These are phyloP conservation scores for Axilococcus clingmanii DNA, from an alignment of 139 green algal genomes.

Conservation along the genomic window DNA sequence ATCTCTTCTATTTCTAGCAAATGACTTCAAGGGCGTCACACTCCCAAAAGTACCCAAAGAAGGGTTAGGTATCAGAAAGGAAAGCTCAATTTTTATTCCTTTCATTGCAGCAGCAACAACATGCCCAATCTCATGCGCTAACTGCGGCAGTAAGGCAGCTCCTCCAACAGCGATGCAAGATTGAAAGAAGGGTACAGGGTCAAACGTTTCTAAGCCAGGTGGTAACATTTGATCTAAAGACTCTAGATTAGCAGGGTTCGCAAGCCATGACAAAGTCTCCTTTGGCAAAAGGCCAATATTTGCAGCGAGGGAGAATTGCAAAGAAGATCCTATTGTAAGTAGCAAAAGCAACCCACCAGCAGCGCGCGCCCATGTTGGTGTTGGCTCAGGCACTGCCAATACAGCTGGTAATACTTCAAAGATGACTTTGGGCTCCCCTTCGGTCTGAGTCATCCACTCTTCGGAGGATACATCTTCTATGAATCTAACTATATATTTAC, in stretches of 20 bases:
- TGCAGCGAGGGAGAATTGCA: constrained; percentile 64
- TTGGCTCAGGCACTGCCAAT: constrained; percentile 36
- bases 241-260: constrained; percentile 51
- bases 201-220: constrained; percentile 55
- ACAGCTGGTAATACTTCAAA: constrained; percentile 66
- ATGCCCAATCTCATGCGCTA: constrained; percentile 78
- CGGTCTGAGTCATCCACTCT: constrained; percentile 7
- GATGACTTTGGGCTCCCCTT: constrained; percentile 34
- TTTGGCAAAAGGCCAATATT: constrained; percentile 72
- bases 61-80: constrained; percentile 84
- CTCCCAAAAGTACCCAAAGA: constrained; percentile 81
- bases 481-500: constrained; percentile 79
- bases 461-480: constrained; percentile 39
- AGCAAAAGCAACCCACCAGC: constrained; percentile 50
- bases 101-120: constrained; percentile 24
- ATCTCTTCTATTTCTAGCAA: constrained; percentile 42
- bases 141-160: constrained; percentile 24
- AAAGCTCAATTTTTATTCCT: constrained; percentile 67
- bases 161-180: constrained; percentile 44
- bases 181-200: constrained; percentile 64
- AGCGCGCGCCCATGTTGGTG: constrained; percentile 50
- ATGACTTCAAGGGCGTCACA: constrained; percentile 73
- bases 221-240: constrained; percentile 45
- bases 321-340: constrained; percentile 54
- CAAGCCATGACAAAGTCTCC: constrained; percentile 72